Evolutionary conservation across 2,329 filamentous ascomycete genomes (phyloP), one percentile per base, ranked within the genome.

Genomic region (Pseudopithomyces maydicus): DNA sequence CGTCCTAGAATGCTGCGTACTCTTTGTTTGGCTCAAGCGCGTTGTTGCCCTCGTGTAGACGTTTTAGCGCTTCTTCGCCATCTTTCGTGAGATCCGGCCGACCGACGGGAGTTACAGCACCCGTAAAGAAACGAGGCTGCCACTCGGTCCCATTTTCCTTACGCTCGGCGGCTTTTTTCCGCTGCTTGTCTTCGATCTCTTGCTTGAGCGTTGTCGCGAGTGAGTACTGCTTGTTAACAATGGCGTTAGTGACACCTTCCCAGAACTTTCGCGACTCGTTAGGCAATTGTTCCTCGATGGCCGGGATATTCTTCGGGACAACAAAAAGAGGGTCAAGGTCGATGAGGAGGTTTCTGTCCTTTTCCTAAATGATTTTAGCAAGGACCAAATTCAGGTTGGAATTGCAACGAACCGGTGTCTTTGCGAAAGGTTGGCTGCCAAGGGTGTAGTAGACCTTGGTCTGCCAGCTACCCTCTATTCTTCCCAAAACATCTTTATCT

Each of bases 251-350:
- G 43, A 99, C 94, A 22, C 85, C 86, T 33, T 87, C 84, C 95
- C 95, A 99, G 73, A 97, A 90, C 55, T 85, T 88, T 63, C 95
- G 85, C 1, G 91, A 96, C 78, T 99, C 95, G 74, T 99, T 95
- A 54, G 90, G 85, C 1, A 96, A 85, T 75, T 98, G 95, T 56
- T 87, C 76, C 42, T 92, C 88, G 17, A 84, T 77, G 0, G 94
- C 91, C 0, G 95, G 95, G 0, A 96, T 75, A 42, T 86, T 80
- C 79, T 99, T 99, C 54, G 88, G 81, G 0, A 89, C 86, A 2
- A 96, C 91, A 41, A 83, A 84, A 44, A 99, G 86, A 2, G 94
- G 93, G n/a, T 82, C 84, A 47, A 98, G 86, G 74, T 99, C 94
- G 70, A 98, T 90, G 62, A 99, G 87, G 32, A 93, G 87, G 59